Base-by-base conservation (phyloP, 768 basidiomycete species). In the Pisolithus sp. region DNA sequence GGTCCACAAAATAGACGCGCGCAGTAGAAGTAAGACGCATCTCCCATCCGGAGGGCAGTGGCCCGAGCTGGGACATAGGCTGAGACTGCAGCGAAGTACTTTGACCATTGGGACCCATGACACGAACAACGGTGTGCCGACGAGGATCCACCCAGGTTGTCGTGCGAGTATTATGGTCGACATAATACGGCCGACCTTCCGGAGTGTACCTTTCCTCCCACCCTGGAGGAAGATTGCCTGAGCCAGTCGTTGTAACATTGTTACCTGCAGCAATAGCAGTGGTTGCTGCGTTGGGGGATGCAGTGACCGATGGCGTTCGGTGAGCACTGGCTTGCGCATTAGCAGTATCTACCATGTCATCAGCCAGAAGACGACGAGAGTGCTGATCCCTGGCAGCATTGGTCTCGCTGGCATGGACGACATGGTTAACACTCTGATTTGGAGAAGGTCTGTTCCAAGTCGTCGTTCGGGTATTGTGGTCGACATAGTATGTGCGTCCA, bases 71-170 rank as follows among this genome's bases (percentile, higher is more conserved):
- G 10, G 91, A 90, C 51, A 98, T 95, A 9, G 93, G 87, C 68
- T 97, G 94, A 8, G 93, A 92, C 66, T 97, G 94, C 24, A 93
- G 75, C 5, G 87, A 81, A 15, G 92, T 73, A 57, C 88, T 89
- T 69, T 90, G 90, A 10, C 94, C 93, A 62, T 83, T 84, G 20
- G 93, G 92, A 18, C 92, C 94, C 85, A 98, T 89, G 45, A 97
- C 94, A 56, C 95, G 93, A 53, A 98, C 87, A 54, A 98, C 81
- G 10, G 93, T 93, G 72, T 98, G 96, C 43, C 96, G 84, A 46
- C 96, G 87, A 37, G 96, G 96, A 67, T 99, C 96, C 21, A 98
- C 94, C 96, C 96, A 99, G n/a, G 96, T 99, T 30, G 96, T 98
- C 18, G 96, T 98, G 45, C 96, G 83, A 10, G 95, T 98, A 66